These are phyloP conservation scores for Phytophthora kernoviae DNA, from an alignment of 352 stramenopile genomes.

Conservation along the genomic window DNA sequence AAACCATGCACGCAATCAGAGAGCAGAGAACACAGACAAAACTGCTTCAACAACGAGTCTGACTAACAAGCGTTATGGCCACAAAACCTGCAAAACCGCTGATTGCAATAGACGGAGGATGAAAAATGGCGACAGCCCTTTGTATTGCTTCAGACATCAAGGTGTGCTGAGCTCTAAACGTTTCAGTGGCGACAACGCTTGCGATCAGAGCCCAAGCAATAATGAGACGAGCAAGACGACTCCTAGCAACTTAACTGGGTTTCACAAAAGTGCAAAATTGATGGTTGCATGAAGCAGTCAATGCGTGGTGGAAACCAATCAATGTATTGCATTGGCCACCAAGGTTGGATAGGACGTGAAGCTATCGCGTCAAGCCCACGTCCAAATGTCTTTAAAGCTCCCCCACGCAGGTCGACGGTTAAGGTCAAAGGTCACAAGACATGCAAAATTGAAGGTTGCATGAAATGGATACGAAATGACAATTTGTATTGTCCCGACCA, in stretches of 20 bases:
- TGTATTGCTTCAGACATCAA: not conserved
- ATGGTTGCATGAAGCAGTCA: constrained; percentile 9
- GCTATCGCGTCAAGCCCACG: too few species aligned
- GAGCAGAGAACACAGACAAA: not conserved
- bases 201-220: too few species aligned
- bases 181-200: not conserved
- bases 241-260: not conserved
- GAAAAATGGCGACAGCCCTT: not conserved
- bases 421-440: not conserved
- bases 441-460: not conserved
- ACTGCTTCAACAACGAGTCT: not conserved
- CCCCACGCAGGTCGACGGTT: not conserved
- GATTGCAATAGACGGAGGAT: not conserved
- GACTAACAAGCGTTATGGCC: not conserved
- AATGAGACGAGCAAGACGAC: not conserved
- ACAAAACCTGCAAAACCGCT: not conserved
- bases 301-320: not conserved
- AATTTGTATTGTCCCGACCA: constrained; percentile 2
- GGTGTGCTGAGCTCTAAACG: not conserved
- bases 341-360: not conserved
- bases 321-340: constrained; percentile 1
- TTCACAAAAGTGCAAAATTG: constrained; percentile 1
- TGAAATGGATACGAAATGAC: not conserved
- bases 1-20: too few species aligned
- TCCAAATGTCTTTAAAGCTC: not conserved